These are phyloP conservation scores for Coffea humblotiana DNA, from an alignment of 305 asterid genomes.

Conservation along the genomic window DNA sequence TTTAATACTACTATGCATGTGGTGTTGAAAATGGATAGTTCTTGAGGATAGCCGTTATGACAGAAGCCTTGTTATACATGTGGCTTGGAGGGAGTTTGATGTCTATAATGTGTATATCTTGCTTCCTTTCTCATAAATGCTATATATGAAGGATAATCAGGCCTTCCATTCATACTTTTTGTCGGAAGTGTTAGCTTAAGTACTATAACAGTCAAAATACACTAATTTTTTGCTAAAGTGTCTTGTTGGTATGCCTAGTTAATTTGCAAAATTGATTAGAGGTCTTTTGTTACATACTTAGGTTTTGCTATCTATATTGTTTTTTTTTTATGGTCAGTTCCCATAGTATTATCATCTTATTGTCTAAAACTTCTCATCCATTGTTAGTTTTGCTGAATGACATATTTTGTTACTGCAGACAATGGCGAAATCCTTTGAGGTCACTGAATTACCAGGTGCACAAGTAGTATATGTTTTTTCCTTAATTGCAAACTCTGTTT, in stretches of 20 bases:
- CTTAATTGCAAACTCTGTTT: constrained; percentile 9
- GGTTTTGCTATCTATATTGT: background rate
- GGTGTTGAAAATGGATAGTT: background rate
- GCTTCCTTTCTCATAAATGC: background rate
- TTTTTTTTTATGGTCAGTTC: background rate
- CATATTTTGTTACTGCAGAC: constrained; percentile 53
- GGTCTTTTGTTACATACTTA: too few relatives aligned
- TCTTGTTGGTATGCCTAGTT: background rate
- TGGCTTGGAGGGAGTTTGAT: background rate
- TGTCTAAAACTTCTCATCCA: background rate
- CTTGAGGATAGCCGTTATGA: too few relatives aligned
- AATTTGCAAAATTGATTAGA: background rate
- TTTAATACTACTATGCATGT: background rate
- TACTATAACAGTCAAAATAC: background rate
- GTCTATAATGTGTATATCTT: too few relatives aligned
- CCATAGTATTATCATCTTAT: background rate
- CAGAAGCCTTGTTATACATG: background rate
- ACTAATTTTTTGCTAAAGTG: background rate
- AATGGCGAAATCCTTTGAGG: constrained; percentile 94
- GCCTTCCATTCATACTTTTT: background rate
- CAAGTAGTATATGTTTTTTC: constrained; percentile 22
- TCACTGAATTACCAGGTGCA: constrained; percentile 92
- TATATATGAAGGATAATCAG: background rate
- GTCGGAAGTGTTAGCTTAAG: background rate
- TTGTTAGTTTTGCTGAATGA: background rate